Evolutionary conservation across 371 early-diverging fungal genomes (phyloP).

Genomic region (Gilbertella persicaria): DNA sequence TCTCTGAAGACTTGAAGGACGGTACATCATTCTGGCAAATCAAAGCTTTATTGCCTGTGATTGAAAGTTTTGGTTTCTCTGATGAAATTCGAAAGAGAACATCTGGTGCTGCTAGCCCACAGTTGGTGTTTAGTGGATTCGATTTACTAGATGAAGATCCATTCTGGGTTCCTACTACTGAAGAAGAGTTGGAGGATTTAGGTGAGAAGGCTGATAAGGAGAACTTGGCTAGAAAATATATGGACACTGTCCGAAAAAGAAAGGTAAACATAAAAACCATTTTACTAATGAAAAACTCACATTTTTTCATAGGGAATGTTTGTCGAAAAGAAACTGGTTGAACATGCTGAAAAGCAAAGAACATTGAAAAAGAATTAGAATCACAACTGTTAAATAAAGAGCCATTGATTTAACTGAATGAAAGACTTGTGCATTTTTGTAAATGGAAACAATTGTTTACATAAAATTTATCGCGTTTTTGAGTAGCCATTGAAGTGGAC

Average conservation of each 20-base stretch:
- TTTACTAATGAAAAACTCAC: not conserved
- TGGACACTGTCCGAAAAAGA: constrained; percentile 92
- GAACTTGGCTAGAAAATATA: constrained; percentile 93
- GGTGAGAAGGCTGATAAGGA: constrained; percentile 96
- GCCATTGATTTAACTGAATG: too few species aligned
- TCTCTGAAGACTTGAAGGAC: constrained; percentile 93
- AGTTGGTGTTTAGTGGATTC: constrained; percentile 91
- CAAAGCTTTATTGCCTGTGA: constrained; percentile 90
- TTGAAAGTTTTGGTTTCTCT: constrained; percentile 98
- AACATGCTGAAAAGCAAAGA: constrained; percentile 93
- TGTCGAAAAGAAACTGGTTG: constrained; percentile 89
- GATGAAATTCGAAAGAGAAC: constrained; percentile 95
- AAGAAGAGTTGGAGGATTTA: constrained; percentile 94
- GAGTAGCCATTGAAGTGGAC: too few species aligned
- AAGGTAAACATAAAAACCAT: constrained; percentile 60
- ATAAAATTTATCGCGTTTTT: too few species aligned
- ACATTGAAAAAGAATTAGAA: constrained; percentile 70
- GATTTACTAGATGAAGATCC: constrained; percentile 93
- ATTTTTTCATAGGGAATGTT: constrained; percentile 68
- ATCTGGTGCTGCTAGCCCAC: constrained; percentile 93
- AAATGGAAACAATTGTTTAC: too few species aligned
- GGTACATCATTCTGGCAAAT: constrained; percentile 96
- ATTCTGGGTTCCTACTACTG: constrained; percentile 97
- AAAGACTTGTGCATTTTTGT: too few species aligned
- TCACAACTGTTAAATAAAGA: too few species aligned